Evolutionary conservation across 345 rosid genomes (phyloP), one percentile per base, ranked within the genome.

Genomic region (Schrenkiella parvula): DNA sequence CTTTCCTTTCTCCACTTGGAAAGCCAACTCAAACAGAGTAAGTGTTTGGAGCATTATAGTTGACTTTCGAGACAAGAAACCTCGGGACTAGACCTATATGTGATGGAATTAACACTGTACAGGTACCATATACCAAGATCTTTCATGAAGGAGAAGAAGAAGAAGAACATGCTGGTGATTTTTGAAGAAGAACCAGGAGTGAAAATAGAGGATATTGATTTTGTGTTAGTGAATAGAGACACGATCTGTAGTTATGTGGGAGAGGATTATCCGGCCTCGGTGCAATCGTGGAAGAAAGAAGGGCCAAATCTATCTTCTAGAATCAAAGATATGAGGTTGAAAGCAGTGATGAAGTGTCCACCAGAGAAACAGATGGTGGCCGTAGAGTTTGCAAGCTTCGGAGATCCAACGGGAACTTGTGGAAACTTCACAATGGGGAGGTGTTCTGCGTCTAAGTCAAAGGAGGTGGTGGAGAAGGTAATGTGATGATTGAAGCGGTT

Each of bases 311-410:
- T 61, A 58, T 15, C 7, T 87, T 72, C 41, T 1, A 51, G 39
- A 18, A 57, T 60, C 12, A 69, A 68, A 39, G 79, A 83, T 23
- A 76, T 52, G 25, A 80, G 73, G 65, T 68, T 91, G 4, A 78
- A 60, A 37, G 85, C 95, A 21, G 60, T 67, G 44, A 58, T 91
- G 21, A 74, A 22, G 43, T 93, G 96, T 69, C 76, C 86, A 7
- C 34, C 56, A 38, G 23, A 42, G 34, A 84, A 83, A 81, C 55
- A 80, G 68, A 80, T 91, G 8, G 73, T 75, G 6, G 63, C 64
- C 0, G 88, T 93, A 4, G 87, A 90, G 66, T 93, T 90, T 64
- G 95, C 92, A 1, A 86, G 89, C 83, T 93, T 77, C 8, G 97
- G 98, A 17, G 75, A 86, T 73, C 87, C 96, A 6, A 29, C 11